Conservation (phyloP, 1,284 basidiomycete genomes). For the Coniferiporia weirii region DNA sequence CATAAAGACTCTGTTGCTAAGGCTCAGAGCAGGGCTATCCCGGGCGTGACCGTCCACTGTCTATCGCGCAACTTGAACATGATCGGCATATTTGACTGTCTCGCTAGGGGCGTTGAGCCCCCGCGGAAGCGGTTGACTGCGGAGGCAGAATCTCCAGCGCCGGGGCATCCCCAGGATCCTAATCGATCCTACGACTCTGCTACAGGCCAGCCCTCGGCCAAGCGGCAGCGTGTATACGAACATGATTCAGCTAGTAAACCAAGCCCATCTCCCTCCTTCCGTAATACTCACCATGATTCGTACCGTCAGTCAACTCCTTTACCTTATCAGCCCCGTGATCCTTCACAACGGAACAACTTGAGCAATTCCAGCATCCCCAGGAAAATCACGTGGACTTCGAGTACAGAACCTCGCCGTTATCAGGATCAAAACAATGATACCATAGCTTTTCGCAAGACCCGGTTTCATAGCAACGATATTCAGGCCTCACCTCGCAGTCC, state of each 20-base stretch:
- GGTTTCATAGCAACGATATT: conserved; percentile 4
- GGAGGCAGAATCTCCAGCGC: conserved; percentile 4
- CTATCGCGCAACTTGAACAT: conserved; percentile 14
- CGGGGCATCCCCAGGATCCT: neutral
- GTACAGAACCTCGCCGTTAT: conserved; percentile 1
- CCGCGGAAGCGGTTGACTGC: conserved; percentile 4
- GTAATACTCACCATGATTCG: neutral
- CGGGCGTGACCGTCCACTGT: conserved; percentile 12
- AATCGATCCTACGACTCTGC: neutral
- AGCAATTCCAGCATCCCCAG: neutral
- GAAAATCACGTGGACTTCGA: neutral
- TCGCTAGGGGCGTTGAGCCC: conserved; percentile 2
- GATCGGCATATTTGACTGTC: conserved; percentile 12
- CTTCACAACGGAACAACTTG: neutral
- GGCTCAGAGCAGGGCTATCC: conserved; percentile 5
- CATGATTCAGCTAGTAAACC: neutral
- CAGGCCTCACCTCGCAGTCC: conserved; percentile 8
- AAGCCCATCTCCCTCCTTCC: conserved; percentile 1
- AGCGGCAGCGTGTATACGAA: conserved; percentile 5
- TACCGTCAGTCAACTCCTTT: neutral
- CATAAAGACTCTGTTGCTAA: conserved; percentile 8
- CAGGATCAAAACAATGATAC: neutral
- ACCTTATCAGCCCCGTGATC: conserved; percentile 3
- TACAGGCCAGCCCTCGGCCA: conserved; percentile 1
- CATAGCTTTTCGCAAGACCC: conserved; percentile 2